These are phyloP conservation scores for Penicillium samsonianum DNA, from an alignment of 495 filamentous ascomycete genomes.

Conservation along the genomic window DNA sequence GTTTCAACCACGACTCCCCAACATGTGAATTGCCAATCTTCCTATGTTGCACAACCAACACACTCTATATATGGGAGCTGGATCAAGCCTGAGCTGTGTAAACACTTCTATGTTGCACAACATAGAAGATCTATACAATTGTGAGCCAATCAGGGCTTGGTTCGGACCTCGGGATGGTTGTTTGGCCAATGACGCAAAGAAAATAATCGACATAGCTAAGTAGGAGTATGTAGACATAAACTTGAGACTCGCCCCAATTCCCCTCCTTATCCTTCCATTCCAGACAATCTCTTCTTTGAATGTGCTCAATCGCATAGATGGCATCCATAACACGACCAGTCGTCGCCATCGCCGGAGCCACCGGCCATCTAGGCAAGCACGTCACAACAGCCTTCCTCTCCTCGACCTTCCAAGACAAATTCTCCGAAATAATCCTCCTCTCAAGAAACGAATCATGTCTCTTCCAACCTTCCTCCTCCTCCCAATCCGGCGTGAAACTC, in stretches of 20 bases:
- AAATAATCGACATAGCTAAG: background rate
- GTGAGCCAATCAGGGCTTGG: background rate
- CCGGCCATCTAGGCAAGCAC: constrained; percentile 29
- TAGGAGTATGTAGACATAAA: background rate
- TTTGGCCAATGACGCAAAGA: background rate
- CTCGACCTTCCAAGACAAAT: constrained; percentile 18
- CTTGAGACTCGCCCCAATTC: background rate
- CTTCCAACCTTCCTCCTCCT: constrained; percentile 1
- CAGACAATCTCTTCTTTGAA: background rate
- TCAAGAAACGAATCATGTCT: constrained; percentile 18
- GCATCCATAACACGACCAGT: constrained; percentile 12
- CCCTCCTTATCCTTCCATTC: background rate
- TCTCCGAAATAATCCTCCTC: constrained; percentile 29
- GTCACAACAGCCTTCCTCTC: constrained; percentile 28
- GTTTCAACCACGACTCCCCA: background rate
- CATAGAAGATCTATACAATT: no score
- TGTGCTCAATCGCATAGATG: background rate
- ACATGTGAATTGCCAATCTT: no score
- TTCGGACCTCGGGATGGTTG: background rate
- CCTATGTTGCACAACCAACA: no score
- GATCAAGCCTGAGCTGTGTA: background rate
- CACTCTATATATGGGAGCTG: background rate
- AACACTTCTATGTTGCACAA: background rate
- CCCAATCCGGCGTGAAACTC: constrained; percentile 5
- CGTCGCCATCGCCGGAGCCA: constrained; percentile 32